Evolutionary conservation across 1,284 basidiomycete species (phyloP), one percentile per base, ranked within the genome.

Genomic region (Ceratobasidium sp.): DNA sequence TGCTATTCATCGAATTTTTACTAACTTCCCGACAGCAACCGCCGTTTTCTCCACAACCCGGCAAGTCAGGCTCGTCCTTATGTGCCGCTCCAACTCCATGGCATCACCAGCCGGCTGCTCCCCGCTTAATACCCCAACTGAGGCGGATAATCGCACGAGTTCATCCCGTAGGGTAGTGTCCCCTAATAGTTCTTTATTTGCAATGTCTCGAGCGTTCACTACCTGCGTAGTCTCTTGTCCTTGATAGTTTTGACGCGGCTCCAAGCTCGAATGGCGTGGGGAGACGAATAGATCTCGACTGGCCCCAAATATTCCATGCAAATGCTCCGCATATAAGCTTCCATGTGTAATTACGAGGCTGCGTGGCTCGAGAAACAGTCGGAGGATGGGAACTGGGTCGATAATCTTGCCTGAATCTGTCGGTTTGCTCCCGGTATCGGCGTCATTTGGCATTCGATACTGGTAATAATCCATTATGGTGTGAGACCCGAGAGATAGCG

Each of bases 21-120:
- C n/a, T 13, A 64, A 44, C 32, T 46, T 61, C n/a, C 76, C 66
- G 29, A 44, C 67, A n/a, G 57, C 67, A 15, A 19, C 44, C 4
- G 65, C 65, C 13, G 94, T 90, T 81, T 88, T 91, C 78, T 87
- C 87, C 6, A 96, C 93, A 81, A 94, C 93, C 65, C 96, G 88
- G 83, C 95, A 98, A 0, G 96, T 98, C 81, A 98, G 83, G 83
- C 95, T 97, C 74, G 93, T 89, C 81, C 96, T 85, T 40, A 88
- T 88, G 7, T 84, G 84, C 78, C 96, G 86, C 77, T 83, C 82
- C 81, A 95, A 37, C 17, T 69, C 37, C 8, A 69, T 37, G 34
- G 11, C 37, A n/a, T 37, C 19, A 15, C 22, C 37, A n/a, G 11
- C 44, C 43, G 19, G 15, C 17, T 22, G 43, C 37, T 34, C 64